Evolutionary conservation across 1,284 basidiomycete genomes (phyloP).

Genomic region (Ceratobasidium sp.): DNA sequence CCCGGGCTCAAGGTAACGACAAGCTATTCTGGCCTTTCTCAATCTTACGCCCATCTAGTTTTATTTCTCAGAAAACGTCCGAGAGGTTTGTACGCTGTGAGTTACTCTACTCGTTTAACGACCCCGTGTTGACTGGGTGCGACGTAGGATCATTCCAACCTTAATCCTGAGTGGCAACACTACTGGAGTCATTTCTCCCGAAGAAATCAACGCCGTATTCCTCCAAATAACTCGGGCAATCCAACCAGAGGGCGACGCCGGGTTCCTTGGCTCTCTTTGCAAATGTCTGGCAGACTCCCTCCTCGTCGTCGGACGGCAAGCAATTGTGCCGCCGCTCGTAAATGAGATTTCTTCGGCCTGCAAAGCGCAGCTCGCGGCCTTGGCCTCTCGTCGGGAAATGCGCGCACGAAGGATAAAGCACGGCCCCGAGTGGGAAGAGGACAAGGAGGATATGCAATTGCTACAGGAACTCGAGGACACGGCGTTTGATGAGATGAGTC

Average conservation of each 20-base stretch:
- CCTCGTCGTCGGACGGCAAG: constrained; percentile 64
- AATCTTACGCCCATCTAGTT: constrained; percentile 57
- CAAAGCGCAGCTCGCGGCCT: constrained; percentile 71
- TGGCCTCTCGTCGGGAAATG: constrained; percentile 72
- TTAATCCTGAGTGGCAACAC: constrained; percentile 75
- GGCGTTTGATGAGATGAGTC: constrained; percentile 76
- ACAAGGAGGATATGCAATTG: constrained; percentile 74
- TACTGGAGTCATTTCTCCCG: constrained; percentile 72
- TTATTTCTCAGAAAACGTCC: constrained; percentile 83
- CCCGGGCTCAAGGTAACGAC: constrained; percentile 62
- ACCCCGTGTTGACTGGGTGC: not conserved
- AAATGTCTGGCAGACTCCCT: constrained; percentile 77
- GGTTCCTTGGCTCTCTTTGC: constrained; percentile 80
- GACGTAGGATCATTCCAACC: constrained; percentile 74
- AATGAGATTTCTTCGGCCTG: constrained; percentile 59
- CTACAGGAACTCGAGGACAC: constrained; percentile 80
- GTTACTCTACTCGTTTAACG: constrained; percentile 49
- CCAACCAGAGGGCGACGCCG: constrained; percentile 72
- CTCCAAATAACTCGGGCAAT: constrained; percentile 74
- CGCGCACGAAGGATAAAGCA: constrained; percentile 58
- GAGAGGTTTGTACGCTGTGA: constrained; percentile 79
- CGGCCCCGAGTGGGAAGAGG: constrained; percentile 60
- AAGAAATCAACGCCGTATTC: constrained; percentile 77
- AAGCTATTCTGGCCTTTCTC: not conserved
- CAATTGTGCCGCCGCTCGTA: constrained; percentile 64